Evolutionary conservation across 352 stramenopile species (phyloP).

Genomic region (Halophytophthora batemanensis): DNA sequence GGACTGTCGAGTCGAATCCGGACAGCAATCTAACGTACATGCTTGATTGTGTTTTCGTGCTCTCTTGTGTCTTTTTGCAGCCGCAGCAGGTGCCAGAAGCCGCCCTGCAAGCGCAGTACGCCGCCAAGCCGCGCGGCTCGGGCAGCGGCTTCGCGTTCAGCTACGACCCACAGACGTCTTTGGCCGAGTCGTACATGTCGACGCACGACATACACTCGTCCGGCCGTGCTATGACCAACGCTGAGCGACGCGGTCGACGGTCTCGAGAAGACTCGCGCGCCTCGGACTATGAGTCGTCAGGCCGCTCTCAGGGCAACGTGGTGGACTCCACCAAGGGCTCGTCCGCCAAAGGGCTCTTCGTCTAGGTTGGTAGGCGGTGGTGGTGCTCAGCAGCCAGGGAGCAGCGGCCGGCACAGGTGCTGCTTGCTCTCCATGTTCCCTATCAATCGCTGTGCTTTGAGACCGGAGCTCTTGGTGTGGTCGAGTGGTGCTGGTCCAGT

Average conservation of each 20-base stretch:
- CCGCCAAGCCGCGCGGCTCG: slow-evolving; percentile 53
- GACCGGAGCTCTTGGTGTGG: too few species aligned
- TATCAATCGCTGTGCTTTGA: too few species aligned
- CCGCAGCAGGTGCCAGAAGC: slow-evolving; percentile 21
- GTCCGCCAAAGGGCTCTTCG: slow-evolving; percentile 33
- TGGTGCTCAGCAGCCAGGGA: slow-evolving; percentile 14
- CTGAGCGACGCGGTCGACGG: slow-evolving; percentile 52
- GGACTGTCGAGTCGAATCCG: too few species aligned
- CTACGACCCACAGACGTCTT: slow-evolving; percentile 73
- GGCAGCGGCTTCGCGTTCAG: slow-evolving; percentile 82
- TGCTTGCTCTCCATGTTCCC: too few species aligned
- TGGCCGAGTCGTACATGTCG: slow-evolving; percentile 79
- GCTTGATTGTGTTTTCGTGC: slow-evolving; percentile 12
- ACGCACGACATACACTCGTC: slow-evolving; percentile 59
- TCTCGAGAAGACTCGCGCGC: slow-evolving; percentile 74
- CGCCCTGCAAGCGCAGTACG: slow-evolving; percentile 6
- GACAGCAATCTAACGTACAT: neutral
- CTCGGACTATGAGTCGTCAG: slow-evolving; percentile 52
- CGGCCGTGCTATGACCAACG: slow-evolving; percentile 56
- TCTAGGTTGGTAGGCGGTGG: slow-evolving; percentile 20
- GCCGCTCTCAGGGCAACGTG: slow-evolving; percentile 12
- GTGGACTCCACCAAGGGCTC: slow-evolving; percentile 37
- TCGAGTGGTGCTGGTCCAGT: too few species aligned
- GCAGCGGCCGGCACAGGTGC: too few species aligned
- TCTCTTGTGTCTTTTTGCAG: slow-evolving; percentile 2